Evolutionary conservation across 352 stramenopile species (phyloP).

Genomic region (Pythium graminicola): DNA sequence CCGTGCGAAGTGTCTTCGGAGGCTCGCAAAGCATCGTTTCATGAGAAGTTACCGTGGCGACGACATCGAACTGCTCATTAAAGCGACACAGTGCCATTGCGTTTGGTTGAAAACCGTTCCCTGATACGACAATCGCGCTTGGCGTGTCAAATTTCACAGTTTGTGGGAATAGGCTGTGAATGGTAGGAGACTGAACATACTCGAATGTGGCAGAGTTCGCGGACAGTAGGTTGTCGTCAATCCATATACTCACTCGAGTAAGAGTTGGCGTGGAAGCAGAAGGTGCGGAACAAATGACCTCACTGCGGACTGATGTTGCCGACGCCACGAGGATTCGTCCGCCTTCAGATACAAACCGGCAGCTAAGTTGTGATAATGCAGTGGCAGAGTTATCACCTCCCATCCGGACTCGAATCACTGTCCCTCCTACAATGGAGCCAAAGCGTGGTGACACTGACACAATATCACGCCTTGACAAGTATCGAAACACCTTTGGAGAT

Average conservation of each 20-base stretch:
- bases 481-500: background rate
- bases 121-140: background rate
- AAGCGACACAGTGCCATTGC: constrained; percentile 6
- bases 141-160: background rate
- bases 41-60: constrained; percentile 6
- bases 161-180: constrained; percentile 4
- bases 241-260: constrained; percentile 5
- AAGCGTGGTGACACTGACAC: constrained; percentile 4
- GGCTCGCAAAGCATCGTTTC: constrained; percentile 3
- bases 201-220: constrained; percentile 8
- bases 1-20: background rate
- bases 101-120: constrained; percentile 3
- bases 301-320: background rate
- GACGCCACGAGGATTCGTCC: background rate
- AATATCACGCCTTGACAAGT: constrained; percentile 4
- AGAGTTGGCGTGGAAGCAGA: background rate
- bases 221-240: background rate
- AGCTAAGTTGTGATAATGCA: background rate
- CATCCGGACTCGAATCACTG: constrained; percentile 4
- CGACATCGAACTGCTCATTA: background rate
- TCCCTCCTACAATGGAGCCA: background rate
- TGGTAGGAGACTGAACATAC: background rate
- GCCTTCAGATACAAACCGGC: background rate
- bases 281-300: constrained; percentile 2
- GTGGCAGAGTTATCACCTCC: background rate